Evolutionary conservation across 148 eudicot genomes (phyloP).

Genomic region (Limonium bicolor): DNA sequence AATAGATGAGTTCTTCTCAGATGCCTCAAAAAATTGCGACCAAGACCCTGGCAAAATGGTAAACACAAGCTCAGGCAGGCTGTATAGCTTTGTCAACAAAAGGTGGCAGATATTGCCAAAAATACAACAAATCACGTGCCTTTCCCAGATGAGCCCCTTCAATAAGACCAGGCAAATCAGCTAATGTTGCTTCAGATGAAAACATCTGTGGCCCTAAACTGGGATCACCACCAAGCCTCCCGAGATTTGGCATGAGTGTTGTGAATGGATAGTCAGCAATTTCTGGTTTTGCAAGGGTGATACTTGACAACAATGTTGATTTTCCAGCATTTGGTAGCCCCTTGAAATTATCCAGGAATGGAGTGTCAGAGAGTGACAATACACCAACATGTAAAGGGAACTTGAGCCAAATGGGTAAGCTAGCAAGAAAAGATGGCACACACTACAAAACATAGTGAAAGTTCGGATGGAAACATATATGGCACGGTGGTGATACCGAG

Average conservation of each 20-base stretch:
- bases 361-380: no score
- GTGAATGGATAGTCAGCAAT: conserved; percentile 99
- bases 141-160: conserved; percentile 96
- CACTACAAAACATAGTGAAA: no score
- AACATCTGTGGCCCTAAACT: conserved; percentile 64
- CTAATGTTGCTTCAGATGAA: conserved; percentile 86
- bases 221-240: conserved; percentile 95
- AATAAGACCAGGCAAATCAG: conserved; percentile 91
- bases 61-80: no score
- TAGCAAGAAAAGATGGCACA: no score
- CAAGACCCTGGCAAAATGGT: conserved; percentile 62
- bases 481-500: no score
- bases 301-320: conserved; percentile 80
- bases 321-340: conserved; percentile 99
- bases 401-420: no score
- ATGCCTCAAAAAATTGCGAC: conserved; percentile 91
- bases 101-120: neutral
- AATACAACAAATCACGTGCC: conserved; percentile 30
- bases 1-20: conserved; percentile 81
- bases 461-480: no score
- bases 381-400: no score
- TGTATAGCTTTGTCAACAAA: conserved; percentile 4
- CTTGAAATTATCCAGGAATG: conserved; percentile 15
- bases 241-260: conserved; percentile 96
- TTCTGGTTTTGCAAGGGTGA: conserved; percentile 86